Evolutionary conservation across 768 basidiomycete genomes (phyloP), one percentile per base, ranked within the genome.

Genomic region (Pisolithus orientalis): DNA sequence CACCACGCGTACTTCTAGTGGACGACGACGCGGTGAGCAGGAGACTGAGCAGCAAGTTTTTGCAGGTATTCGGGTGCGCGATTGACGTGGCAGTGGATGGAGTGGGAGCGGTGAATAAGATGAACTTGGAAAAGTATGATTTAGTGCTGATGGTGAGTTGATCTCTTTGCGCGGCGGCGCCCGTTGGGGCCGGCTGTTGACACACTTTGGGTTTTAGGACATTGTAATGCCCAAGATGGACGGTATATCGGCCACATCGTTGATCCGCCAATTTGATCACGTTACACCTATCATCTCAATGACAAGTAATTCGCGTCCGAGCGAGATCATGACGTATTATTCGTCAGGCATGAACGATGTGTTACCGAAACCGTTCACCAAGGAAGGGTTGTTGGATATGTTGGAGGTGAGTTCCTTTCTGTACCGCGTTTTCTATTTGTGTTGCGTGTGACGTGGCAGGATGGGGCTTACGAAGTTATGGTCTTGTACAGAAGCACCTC

Each of bases 261-360:
- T 97, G 60, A 96, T 98, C 59, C 79, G 95, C 16, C 90, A 94
- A 71, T 98, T 97, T 65, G 94, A 97, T 71, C 83, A 84, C 53
- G 87, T 85, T 74, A 96, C 94, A 39, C 95, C 95, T 5, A 97
- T 98, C 66, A 96, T 98, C 58, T 95, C 93, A 24, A 98, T 98
- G 95, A 98, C 94, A 49, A 87, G 84, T 62, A 95, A 94, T 67
- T 91, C 90, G 50, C 88, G 91, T 60, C 93, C 94, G 27, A 86
- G 87, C 69, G 89, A 95, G 68, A 87, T 95, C 56, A 84, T 94
- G 82, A 90, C 85, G 7, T 95, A 94, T 63, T 62, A 66, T 59
- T 69, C 65, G 4, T 54, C 62, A 75, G 87, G 94, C 16, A 97
- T 97, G 94, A 97, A 94, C 68, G 94, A 97, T 70, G 88, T 96